Evolutionary conservation across 2,329 filamentous ascomycete genomes (phyloP), one percentile per base, ranked within the genome.

Genomic region (Ilyonectria destructans): DNA sequence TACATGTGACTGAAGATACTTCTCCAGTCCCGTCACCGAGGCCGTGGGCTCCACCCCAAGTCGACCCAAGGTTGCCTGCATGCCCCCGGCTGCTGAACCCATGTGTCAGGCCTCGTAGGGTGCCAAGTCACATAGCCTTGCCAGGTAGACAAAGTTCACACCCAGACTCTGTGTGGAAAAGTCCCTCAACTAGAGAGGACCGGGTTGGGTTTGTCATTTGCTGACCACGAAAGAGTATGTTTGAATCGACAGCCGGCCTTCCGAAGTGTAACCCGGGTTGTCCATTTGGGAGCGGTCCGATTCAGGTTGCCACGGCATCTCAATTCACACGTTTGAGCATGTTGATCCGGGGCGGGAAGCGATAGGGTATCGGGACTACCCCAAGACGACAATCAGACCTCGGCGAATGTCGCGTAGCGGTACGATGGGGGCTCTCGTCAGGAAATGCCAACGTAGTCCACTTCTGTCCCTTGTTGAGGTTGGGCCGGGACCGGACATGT

Each of bases 11-110:
- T 33, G 37, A 62, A 66, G 49, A 31, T 58, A 58, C 65, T 69
- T 66, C 57, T 37, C 66, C 54, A 66, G 69, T 67, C 71, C 73
- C 59, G 71, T 71, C 67, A 70, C 73, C 69, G 69, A 75, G 33
- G 29, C 51, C 13, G 54, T 57, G 21, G 51, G 49, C 61, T 65
- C 70, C 70, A 66, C 71, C 60, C 67, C 65, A 54, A 48, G 54
- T 58, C 68, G 64, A 59, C 26, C 37, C 29, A 5, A 33, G 26
- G 48, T 48, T 65, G 43, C 23, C 59, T 37, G 58, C 54, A 49
- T 51, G 59, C 58, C 51, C 57, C 51, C 43, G 19, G 57, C 60
- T 58, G 51, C 65, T 60, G 49, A 71, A 58, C 19, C 66, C 51
- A 19, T 43, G 35, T 43, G 33, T 19, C 58, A 29, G 51, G 31